These are phyloP conservation scores for Capillidium heterosporum DNA, from an alignment of 371 early-diverging fungal genomes.

Conservation along the genomic window DNA sequence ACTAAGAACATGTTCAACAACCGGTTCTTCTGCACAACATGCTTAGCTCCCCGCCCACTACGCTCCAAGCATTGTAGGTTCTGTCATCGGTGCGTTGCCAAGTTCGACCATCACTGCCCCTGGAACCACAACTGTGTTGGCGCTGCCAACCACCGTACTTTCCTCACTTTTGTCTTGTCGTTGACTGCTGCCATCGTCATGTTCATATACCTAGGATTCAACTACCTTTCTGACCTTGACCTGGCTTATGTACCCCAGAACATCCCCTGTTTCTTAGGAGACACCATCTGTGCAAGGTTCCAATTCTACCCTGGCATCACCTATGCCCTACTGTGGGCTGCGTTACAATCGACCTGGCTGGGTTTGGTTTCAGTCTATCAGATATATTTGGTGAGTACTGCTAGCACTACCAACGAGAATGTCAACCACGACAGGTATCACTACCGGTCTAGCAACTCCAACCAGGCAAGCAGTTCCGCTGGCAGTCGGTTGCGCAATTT, in stretches of 20 bases:
- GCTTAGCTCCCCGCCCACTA: slow-evolving; percentile 67
- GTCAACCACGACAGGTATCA: slow-evolving; percentile 42
- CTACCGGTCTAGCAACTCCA: slow-evolving; percentile 19
- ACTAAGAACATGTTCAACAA: slow-evolving; percentile 47
- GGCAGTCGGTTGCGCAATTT: slow-evolving; percentile 10
- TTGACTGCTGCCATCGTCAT: slow-evolving; percentile 35
- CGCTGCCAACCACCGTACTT: slow-evolving; percentile 61
- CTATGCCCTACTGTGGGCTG: slow-evolving; percentile 35
- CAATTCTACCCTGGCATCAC: background rate
- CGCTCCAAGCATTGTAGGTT: slow-evolving; percentile 95
- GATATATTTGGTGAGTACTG: slow-evolving; percentile 51
- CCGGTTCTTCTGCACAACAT: slow-evolving; percentile 67
- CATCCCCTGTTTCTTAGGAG: slow-evolving; percentile 1
- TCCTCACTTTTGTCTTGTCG: slow-evolving; percentile 51
- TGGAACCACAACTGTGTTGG: slow-evolving; percentile 91
- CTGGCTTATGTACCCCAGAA: background rate
- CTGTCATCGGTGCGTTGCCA: slow-evolving; percentile 93
- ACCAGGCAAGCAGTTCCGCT: slow-evolving; percentile 8
- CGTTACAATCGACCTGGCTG: slow-evolving; percentile 63
- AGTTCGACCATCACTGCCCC: slow-evolving; percentile 98
- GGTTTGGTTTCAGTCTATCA: slow-evolving; percentile 53
- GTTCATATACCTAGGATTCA: slow-evolving; percentile 28
- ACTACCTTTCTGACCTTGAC: background rate
- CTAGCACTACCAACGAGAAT: slow-evolving; percentile 79
- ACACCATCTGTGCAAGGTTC: background rate